A percentile compares a stretch with the other conserved stretches of the same genome.
These are phyloP conservation scores for Coprinopsis sp. DNA, from an alignment of 768 basidiomycete species.

Conservation along the genomic window DNA sequence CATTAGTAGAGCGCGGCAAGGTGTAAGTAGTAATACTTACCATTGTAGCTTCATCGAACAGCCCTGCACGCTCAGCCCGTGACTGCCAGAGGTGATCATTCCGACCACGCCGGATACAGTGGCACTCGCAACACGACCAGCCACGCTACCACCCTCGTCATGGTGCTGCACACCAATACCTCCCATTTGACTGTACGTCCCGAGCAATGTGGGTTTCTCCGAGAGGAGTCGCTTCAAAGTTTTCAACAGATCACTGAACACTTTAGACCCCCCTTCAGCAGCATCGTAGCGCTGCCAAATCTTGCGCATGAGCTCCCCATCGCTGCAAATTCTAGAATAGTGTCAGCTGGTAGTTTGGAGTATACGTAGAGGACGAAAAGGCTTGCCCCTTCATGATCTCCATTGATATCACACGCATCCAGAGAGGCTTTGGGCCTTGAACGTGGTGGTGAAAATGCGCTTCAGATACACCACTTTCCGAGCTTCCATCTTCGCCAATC, in stretches of 20 bases:
- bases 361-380: neutral
- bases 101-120: conserved; percentile 83
- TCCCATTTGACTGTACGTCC: conserved; percentile 73
- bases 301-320: conserved; percentile 71
- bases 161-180: conserved; percentile 59
- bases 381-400: conserved; percentile 84
- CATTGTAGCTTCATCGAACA: conserved; percentile 90
- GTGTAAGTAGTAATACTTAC: conserved; percentile 40
- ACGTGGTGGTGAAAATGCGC: conserved; percentile 21
- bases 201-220: conserved; percentile 83
- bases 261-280: conserved; percentile 54
- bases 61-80: conserved; percentile 64
- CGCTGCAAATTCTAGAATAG: conserved; percentile 60
- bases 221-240: conserved; percentile 84
- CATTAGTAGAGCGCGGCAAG: neutral
- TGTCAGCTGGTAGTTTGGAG: neutral
- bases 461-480: conserved; percentile 22
- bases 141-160: conserved; percentile 36
- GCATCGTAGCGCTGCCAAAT: conserved; percentile 80
- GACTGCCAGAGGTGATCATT: conserved; percentile 65
- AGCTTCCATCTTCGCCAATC: conserved; percentile 46
- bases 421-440: conserved; percentile 52
- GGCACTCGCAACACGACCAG: conserved; percentile 82
- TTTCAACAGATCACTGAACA: conserved; percentile 74
- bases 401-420: conserved; percentile 90